Base-by-base conservation (phyloP, 73 alveolate species). In the Uronychia setigera region DNA sequence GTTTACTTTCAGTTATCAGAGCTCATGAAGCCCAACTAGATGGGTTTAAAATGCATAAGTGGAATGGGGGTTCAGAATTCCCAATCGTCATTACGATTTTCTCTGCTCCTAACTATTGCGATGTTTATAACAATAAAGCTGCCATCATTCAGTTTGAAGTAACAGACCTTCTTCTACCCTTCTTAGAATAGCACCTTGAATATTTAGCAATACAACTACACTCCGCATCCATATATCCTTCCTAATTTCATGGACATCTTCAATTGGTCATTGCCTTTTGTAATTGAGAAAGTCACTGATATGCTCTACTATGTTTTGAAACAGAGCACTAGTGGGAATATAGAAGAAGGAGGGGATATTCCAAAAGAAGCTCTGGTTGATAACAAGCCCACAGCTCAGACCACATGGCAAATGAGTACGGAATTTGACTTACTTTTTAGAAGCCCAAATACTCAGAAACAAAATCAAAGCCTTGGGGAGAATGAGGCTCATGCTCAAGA, bases 21-120 rank as follows among this genome's bases (percentile, higher is more conserved):
- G 99, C 99, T 14, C 99, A 96, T 89, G 99, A 96, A 87, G 98
- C 98, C 13, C 93, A 96, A 87, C 87, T 96, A 60, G 99, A 96
- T 82, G 99, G 99, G 27, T 96, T 94, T 89, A 93, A 96, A 92
- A 92, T 96, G 97, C 95, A 96, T 84, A 92, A 93, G 77, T 96
- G 98, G 97, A 94, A 93, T 89, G 98, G 89, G 1, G 58, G 80
- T 31, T 79, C 84, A 27, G 97, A 94, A 34, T 96, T 96, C 78
- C 99, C 99, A 28, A 91, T 88, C 14, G 99, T 96, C 29, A 89
- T 96, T 32, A 96, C 99, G 9, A 94, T 96, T 26, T 96, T 96
- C 78, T 88, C 97, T 60, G 99, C 99, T 29, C 99, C 99, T 13
- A 96, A 96, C 90, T 96, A 96, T 89, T 96, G 99, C 57, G 99